Conservation (phyloP, 2,329 filamentous ascomycete genomes). For the Diaporthe aspalathi region DNA sequence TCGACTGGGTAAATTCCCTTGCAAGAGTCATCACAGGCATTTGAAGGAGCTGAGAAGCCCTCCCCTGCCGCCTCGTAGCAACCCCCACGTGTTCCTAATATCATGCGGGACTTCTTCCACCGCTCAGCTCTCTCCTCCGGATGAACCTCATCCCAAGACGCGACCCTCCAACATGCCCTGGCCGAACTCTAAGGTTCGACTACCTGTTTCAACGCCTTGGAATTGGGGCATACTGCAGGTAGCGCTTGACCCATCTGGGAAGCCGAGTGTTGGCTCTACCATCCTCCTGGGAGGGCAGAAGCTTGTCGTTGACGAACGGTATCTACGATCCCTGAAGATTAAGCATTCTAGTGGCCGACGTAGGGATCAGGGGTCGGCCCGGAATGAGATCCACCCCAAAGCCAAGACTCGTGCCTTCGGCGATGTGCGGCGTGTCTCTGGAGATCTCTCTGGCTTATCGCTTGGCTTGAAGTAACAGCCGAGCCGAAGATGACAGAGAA, state of each 20-base stretch:
- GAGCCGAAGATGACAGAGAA: neutral
- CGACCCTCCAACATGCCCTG: neutral
- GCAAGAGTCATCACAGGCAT: neutral
- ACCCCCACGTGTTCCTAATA: constrained; percentile 10
- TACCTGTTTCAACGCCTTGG: constrained; percentile 19
- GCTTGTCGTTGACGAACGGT: constrained; percentile 11
- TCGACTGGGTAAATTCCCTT: neutral
- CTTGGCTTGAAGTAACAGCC: neutral
- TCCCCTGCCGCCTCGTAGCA: constrained; percentile 1
- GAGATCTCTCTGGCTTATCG: neutral
- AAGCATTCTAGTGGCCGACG: constrained; percentile 25
- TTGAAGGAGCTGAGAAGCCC: neutral
- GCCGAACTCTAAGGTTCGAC: constrained; percentile 9
- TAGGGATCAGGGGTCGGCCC: constrained; percentile 12
- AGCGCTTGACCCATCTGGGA: constrained; percentile 12
- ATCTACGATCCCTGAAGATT: constrained; percentile 15
- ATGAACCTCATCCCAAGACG: neutral
- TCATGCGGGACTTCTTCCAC: constrained; percentile 19
- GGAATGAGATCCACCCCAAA: neutral
- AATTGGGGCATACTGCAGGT: neutral
- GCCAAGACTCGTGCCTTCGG: neutral
- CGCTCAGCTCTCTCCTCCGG: constrained; percentile 19
- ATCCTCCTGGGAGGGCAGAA: constrained; percentile 20
- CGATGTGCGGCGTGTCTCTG: neutral
- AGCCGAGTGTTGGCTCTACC: constrained; percentile 1